These are phyloP conservation scores for Pseudogymnoascus sp. DNA, from an alignment of 2,329 filamentous ascomycete genomes.

Conservation along the genomic window DNA sequence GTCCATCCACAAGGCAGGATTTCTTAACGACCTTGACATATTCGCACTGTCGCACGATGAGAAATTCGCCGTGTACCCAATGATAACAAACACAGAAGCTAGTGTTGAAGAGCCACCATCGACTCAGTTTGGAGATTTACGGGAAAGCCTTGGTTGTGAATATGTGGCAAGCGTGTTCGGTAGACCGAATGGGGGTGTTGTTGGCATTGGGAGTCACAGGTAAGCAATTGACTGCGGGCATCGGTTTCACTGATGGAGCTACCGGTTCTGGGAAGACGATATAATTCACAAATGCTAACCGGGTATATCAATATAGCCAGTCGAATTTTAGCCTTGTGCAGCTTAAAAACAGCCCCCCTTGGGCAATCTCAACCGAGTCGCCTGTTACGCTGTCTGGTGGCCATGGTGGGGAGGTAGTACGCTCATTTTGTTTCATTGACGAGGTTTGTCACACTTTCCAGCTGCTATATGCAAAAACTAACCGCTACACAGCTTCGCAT, in stretches of 20 bases:
- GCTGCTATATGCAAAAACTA: constrained; percentile 11
- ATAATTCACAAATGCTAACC: constrained; percentile 22
- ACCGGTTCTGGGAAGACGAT: constrained; percentile 16
- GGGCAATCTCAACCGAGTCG: constrained; percentile 48
- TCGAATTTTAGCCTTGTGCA: constrained; percentile 55
- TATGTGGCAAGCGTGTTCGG: constrained; percentile 64
- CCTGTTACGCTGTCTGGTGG: constrained; percentile 54
- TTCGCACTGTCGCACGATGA: constrained; percentile 74
- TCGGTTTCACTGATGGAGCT: constrained; percentile 23
- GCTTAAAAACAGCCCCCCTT: constrained; percentile 41
- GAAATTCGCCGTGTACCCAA: constrained; percentile 64
- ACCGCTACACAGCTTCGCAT: constrained; percentile 26
- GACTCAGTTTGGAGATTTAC: constrained; percentile 62
- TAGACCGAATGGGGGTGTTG: constrained; percentile 52
- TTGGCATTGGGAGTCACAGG: constrained; percentile 63
- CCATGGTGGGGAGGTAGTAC: constrained; percentile 57
- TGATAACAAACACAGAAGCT: constrained; percentile 56
- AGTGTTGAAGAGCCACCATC: constrained; percentile 42
- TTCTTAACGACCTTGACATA: constrained; percentile 57
- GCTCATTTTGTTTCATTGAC: constrained; percentile 58
- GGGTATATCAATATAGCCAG: constrained; percentile 33
- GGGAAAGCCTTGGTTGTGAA: constrained; percentile 58
- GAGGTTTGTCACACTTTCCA: constrained; percentile 33
- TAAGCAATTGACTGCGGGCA: constrained; percentile 30
- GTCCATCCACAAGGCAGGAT: constrained; percentile 68